A percentile compares a stretch with the other conserved stretches of the same genome.
phyloP scores from a whole-genome alignment of 2,329 filamentous ascomycete species.

The Fusarium hainanense region DNA sequence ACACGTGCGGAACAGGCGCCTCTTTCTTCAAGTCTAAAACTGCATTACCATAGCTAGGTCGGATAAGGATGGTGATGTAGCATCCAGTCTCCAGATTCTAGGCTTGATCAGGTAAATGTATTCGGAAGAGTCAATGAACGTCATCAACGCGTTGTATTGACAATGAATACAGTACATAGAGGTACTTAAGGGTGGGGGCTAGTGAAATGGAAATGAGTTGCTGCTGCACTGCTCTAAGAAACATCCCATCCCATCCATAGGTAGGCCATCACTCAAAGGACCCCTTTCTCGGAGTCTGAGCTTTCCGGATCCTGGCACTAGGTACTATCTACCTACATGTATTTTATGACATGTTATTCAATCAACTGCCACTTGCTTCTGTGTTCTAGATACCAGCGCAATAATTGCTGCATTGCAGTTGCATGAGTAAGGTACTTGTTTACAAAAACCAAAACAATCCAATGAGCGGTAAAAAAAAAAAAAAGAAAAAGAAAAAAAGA shows the following conservation, averaged over 20 bases:
- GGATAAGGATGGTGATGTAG: slow-evolving; percentile 7
- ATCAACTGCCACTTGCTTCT: slow-evolving; percentile 5
- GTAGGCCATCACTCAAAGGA: not conserved
- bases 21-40: slow-evolving; percentile 36
- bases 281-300: slow-evolving; percentile 22
- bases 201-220: slow-evolving; percentile 39
- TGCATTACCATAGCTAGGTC: slow-evolving; percentile 13
- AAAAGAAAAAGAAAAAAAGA: not conserved
- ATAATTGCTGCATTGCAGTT: not conserved
- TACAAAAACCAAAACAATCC: not conserved
- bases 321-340: not conserved
- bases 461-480: not conserved
- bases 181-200: slow-evolving; percentile 30
- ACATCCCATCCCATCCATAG: slow-evolving; percentile 3
- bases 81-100: slow-evolving; percentile 20
- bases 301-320: slow-evolving; percentile 1
- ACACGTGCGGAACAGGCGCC: not conserved
- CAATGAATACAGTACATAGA: not conserved
- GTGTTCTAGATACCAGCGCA: not conserved
- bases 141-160: slow-evolving; percentile 17
- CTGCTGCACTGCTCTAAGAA: slow-evolving; percentile 14
- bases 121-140: slow-evolving; percentile 13
- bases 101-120: slow-evolving; percentile 32
- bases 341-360: slow-evolving; percentile 1
- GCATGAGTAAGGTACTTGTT: not conserved